phyloP scores from a whole-genome alignment of 2,329 filamentous ascomycete species.

The Pseudogymnoascus sp. region DNA sequence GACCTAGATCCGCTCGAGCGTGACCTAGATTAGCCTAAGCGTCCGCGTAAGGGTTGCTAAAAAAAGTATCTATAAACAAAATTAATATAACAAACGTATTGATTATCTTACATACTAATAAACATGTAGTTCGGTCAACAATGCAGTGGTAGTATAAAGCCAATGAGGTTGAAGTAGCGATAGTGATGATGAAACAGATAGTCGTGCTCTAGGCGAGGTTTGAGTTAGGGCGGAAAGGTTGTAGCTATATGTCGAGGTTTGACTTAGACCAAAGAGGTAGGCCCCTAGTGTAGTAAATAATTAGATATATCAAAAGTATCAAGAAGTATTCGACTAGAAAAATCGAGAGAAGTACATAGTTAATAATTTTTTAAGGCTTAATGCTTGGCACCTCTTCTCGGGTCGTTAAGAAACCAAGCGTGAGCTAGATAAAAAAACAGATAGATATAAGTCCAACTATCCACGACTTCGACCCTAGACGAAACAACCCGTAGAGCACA shows the following conservation, averaged over 20 bases:
- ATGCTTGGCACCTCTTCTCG: background rate
- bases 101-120: background rate
- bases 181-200: background rate
- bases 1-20: background rate
- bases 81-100: background rate
- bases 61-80: background rate
- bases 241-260: too few species aligned
- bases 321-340: background rate
- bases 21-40: too few species aligned
- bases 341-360: background rate
- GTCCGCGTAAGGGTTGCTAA: background rate
- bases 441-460: background rate
- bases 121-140: background rate
- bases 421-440: background rate
- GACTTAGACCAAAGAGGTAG: too few species aligned
- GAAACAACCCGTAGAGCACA: too few species aligned
- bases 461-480: background rate
- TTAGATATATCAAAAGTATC: background rate
- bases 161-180: background rate
- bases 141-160: background rate
- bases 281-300: background rate
- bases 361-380: background rate
- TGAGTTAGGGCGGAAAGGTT: background rate
- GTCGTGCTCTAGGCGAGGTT: background rate
- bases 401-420: too few species aligned